Base-by-base conservation (phyloP, 768 basidiomycete species). In the Agaricus subrufescens region DNA sequence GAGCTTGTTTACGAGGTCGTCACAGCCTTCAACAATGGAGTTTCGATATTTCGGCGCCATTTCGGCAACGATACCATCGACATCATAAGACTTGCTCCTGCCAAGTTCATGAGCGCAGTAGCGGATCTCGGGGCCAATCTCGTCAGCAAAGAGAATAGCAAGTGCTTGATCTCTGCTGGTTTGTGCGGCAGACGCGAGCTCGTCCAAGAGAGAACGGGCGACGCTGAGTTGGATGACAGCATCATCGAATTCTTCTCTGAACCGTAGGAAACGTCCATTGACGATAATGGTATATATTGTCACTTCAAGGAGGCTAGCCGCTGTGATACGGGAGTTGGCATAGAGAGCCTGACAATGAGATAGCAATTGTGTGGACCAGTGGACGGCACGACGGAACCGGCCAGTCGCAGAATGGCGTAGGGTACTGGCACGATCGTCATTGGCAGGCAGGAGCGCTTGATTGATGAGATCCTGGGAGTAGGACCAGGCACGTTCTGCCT, bases 21-120 rank as follows among this genome's bases (percentile, higher is more conserved):
- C 84, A 54, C 78, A 90, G 2, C 78, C 80, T 50, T 85, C 82
- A 1, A 91, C 86, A 23, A 91, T 75, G 45, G 82, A 71, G 46
- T 78, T 78, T 51, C 79, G 75, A 59, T 85, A 79, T 57, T 75
- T 74, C 0, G 78, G 71, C 2, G 85, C 79, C 11, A 90, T 66
- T 54, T 89, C 87, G 4, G 74, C 71, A 19, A 84, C 87, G 60
- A 94, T 87, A 3, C 76, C 81, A 60, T 90, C 87, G 30, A 94
- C 73, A 66, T 94, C 91, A 69, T 94, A 95, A 3, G 90, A 85
- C 63, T 84, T 87, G 43, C 75, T 75, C 51, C 84, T 76, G 1
- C 93, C 91, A 12, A 95, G 75, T 64, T 93, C 87, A 63, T 98
- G 96, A 0, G 95, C 94, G 62, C 89, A 93, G 70, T 94, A 88